Evolutionary conservation across 2,329 filamentous ascomycete genomes (phyloP), one percentile per base, ranked within the genome.

Genomic region (Davidsoniella neocaledoniae): DNA sequence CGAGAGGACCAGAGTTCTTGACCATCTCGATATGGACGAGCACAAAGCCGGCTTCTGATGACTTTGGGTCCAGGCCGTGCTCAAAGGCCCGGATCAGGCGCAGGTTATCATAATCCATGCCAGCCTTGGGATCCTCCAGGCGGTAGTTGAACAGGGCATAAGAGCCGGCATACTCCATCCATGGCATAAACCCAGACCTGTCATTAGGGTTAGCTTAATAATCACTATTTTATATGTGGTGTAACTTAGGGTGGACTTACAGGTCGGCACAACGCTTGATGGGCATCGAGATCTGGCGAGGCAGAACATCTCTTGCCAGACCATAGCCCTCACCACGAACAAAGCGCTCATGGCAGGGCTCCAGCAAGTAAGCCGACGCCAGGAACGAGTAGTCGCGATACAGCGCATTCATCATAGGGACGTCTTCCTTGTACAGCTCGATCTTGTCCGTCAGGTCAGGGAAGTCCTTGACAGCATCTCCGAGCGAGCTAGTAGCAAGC

Each of bases 11-110:
- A 0, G 87, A 88, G 64, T 94, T 79, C 61, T 80, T 81, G 46
- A 94, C 90, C 88, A 95, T 96, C 64, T 93, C 86, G 47, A 96
- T 80, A 63, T 95, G 90, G 4, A 91, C 88, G 10, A 95, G 75
- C n/a, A 95, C 86, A 62, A 96, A 95, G 46, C 90, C 90, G 1
- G 90, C 90, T 64, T 95, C 90, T 6, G 87, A 94, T 2, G 86
- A 93, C 29, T 73, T 74, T 0, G 84, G 84, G 62, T 95, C 84
- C 7, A 94, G 77, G 12, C 90, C 90, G 58, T 82, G 77, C 66
- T 95, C 88, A 58, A 95, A 96, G 21, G 86, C 90, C 36, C 90
- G 84, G 60, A 95, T 81, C 29, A 95, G 77, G 9, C 86, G 82
- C 21, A 95, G 71, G 68, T 83, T 82, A 57, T 71, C 67, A 59